phyloP scores from a whole-genome alignment of 768 basidiomycete genomes.

The Amanita pseudoporphyria region DNA sequence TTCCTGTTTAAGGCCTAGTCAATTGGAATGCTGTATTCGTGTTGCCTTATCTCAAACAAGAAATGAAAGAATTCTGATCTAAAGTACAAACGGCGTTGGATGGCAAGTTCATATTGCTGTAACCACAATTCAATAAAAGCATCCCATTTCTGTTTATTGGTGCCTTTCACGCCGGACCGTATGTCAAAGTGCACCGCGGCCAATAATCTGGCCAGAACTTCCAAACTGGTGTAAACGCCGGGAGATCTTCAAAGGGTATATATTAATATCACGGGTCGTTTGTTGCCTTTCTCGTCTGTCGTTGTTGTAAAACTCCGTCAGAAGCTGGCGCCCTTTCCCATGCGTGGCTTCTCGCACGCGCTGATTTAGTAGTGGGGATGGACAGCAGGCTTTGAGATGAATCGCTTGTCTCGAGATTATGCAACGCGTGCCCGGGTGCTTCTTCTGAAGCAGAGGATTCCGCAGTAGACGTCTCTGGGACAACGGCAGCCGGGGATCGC shows the following conservation, averaged over 20 bases:
- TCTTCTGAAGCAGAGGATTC: slow-evolving; percentile 7
- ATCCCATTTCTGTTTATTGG: not conserved
- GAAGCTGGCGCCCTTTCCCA: not conserved
- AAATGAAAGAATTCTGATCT: slow-evolving; percentile 4
- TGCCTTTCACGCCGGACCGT: not conserved
- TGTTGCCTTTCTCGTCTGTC: slow-evolving; percentile 1
- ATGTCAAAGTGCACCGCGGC: not conserved
- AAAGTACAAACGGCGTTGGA: not conserved
- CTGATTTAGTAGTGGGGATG: not conserved
- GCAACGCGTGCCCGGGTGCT: not conserved
- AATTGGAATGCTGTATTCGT: not conserved
- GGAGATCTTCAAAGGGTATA: not conserved
- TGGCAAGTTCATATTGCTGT: not conserved
- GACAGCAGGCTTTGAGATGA: not conserved
- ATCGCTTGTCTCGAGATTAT: slow-evolving; percentile 2
- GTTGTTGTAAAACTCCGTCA: slow-evolving; percentile 5
- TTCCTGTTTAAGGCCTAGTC: not conserved
- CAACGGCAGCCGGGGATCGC: not conserved
- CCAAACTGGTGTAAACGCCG: not conserved
- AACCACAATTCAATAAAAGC: not conserved
- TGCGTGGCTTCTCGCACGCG: not conserved
- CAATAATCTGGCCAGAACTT: not conserved
- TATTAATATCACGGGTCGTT: slow-evolving; percentile 6
- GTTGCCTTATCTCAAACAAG: not conserved
- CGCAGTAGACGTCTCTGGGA: not conserved